Evolutionary conservation across 345 rosid species (phyloP).

Genomic region (Erodium maritimum): DNA sequence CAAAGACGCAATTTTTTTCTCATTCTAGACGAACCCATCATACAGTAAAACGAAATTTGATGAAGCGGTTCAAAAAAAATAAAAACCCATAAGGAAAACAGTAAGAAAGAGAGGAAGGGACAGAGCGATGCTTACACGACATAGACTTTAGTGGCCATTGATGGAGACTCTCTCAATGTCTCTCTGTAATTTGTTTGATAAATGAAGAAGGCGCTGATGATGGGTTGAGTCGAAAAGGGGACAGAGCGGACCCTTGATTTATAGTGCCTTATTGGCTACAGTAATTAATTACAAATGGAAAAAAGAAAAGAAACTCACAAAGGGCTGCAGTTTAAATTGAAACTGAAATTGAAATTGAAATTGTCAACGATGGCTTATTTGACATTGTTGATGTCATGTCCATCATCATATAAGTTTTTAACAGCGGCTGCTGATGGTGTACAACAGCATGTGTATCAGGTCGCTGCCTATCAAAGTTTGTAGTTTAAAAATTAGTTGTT

Average conservation of each 20-base stretch:
- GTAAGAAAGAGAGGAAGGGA: neutral
- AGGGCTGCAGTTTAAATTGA: too few relatives aligned
- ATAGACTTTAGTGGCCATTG: constrained; percentile 52
- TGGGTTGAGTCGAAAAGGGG: neutral
- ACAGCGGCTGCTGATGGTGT: too few relatives aligned
- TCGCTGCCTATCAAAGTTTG: too few relatives aligned
- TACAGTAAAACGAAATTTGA: neutral
- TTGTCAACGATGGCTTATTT: too few relatives aligned
- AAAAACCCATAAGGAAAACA: neutral
- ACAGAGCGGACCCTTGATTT: constrained; percentile 15
- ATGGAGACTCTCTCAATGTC: neutral
- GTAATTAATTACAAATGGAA: too few relatives aligned
- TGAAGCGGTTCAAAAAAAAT: too few relatives aligned
- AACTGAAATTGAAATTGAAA: too few relatives aligned
- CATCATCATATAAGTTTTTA: neutral
- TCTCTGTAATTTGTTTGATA: neutral
- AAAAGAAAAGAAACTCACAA: too few relatives aligned
- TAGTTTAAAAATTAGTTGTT: too few relatives aligned
- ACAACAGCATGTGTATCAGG: too few relatives aligned
- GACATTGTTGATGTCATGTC: neutral
- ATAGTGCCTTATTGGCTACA: constrained; percentile 10
- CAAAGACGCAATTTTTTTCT: neutral
- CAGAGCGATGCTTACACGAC: constrained; percentile 33
- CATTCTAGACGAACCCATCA: neutral
- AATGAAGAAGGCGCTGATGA: neutral